Conservation (phyloP, 2,329 filamentous ascomycete genomes). For the Thelonectria olida region DNA sequence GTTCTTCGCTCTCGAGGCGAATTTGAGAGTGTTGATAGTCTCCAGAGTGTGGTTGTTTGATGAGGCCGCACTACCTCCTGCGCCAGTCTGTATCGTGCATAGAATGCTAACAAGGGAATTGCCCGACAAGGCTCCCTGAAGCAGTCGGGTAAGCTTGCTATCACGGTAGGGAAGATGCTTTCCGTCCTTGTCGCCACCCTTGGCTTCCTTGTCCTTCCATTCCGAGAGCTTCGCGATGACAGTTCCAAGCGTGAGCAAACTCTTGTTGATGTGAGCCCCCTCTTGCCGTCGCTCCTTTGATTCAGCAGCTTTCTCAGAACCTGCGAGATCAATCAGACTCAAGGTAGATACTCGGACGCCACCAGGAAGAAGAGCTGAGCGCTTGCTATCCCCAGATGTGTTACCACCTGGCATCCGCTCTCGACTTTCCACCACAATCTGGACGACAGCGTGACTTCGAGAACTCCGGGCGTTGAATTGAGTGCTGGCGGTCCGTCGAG, state of each 20-base stretch:
- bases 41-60: slow-evolving; percentile 82
- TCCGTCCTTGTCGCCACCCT: slow-evolving; percentile 78
- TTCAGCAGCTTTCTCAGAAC: slow-evolving; percentile 95
- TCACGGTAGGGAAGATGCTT: slow-evolving; percentile 97
- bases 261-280: slow-evolving; percentile 99
- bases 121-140: slow-evolving; percentile 92
- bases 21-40: slow-evolving; percentile 95
- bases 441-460: slow-evolving; percentile 96
- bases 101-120: slow-evolving; percentile 96
- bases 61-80: slow-evolving; percentile 74
- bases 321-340: slow-evolving; percentile 94
- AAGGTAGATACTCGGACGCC: slow-evolving; percentile 95
- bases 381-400: slow-evolving; percentile 59
- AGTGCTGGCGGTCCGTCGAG: slow-evolving; percentile 89
- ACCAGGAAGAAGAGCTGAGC: slow-evolving; percentile 78
- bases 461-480: slow-evolving; percentile 98
- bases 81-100: slow-evolving; percentile 93
- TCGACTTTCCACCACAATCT: slow-evolving; percentile 97
- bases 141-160: slow-evolving; percentile 92
- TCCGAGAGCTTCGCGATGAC: slow-evolving; percentile 95
- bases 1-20: slow-evolving; percentile 95
- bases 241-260: slow-evolving; percentile 90
- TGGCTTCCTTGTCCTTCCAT: slow-evolving; percentile 82
- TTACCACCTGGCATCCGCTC: slow-evolving; percentile 75
- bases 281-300: slow-evolving; percentile 93